These are phyloP conservation scores for Aspergillus ruber DNA, from an alignment of 2,329 filamentous ascomycete species.

Conservation along the genomic window DNA sequence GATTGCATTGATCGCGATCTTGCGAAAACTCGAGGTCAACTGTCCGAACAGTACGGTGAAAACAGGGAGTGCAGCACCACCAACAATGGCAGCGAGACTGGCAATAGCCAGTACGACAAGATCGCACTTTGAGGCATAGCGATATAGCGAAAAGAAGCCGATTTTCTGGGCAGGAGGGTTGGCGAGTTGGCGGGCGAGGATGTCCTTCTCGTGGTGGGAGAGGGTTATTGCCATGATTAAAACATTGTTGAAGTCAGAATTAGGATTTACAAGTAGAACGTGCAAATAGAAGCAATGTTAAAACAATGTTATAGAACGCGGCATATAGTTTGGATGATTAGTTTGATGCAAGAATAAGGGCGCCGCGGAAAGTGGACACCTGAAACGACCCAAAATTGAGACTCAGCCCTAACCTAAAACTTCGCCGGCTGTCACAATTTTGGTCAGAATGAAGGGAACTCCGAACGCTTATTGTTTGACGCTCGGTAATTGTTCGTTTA, in stretches of 20 bases:
- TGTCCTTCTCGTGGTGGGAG: conserved; percentile 43
- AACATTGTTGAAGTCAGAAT: too few relatives aligned
- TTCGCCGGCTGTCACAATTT: background rate
- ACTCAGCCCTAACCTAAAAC: background rate
- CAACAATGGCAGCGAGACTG: conserved; percentile 56
- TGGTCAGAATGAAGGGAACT: background rate
- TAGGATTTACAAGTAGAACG: too few relatives aligned
- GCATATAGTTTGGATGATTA: too few relatives aligned
- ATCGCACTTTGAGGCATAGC: conserved; percentile 61
- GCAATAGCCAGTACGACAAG: conserved; percentile 54
- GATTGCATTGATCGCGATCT: conserved; percentile 49
- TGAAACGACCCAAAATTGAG: background rate
- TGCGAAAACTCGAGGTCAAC: conserved; percentile 64
- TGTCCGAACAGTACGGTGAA: conserved; percentile 74
- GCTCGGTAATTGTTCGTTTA: background rate
- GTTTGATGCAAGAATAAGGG: background rate
- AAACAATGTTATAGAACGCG: too few relatives aligned
- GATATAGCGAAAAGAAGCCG: conserved; percentile 56
- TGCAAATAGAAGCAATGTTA: too few relatives aligned
- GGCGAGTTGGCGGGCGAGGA: conserved; percentile 60
- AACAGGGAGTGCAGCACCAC: conserved; percentile 66
- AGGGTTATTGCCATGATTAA: background rate
- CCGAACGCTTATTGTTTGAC: background rate
- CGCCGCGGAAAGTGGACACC: background rate
- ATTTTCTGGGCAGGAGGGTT: conserved; percentile 54